Evolutionary conservation across 257 asterid species (phyloP), one percentile per base, ranked within the genome.

Genomic region (Solanum peruvianum): DNA sequence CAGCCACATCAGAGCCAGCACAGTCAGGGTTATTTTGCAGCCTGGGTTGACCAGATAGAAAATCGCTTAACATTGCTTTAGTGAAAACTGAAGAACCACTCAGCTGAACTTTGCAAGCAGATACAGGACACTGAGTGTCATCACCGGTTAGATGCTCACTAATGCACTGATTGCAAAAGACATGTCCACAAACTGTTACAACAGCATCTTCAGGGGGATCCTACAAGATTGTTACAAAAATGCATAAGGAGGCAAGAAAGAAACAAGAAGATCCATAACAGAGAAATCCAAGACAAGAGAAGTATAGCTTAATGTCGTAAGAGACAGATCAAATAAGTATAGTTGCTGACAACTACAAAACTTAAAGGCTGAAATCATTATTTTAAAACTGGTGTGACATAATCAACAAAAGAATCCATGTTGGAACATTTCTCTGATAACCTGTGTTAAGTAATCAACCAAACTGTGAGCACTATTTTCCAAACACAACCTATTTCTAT

Each of bases 161-260:
- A 92, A 97, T 93, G 91, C 99, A 97, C 92, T 95, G 99, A 88
- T 93, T 93, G 96, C 99, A 97, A 85, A 94, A 97, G 66, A 95
- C 98, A 44, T 97, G 99, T 58, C 98, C 99, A 88, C 99, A 96
- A 89, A 91, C 91, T 49, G 99, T 92, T 66, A 96, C 94, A 86
- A 94, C 97, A 82, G 98, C 96, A 89, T 95, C 99, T 94, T 97
- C 99, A 41, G 99, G 99, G 47, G 99, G 95, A 87, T 97, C 99
- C 99, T 96, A 93, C 77, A 89, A 44, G 77, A 89, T 86, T 72
- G 44, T 23, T 39, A 84, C 33, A 52, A 83, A 70, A 84, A 87
- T 81, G 20, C 77, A 37, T 56, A 9, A 85, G 67, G 44, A 41
- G 73, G n/a, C 29, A 78, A 41, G 86, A 84, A 41, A 52, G 81